phyloP scores from a whole-genome alignment of 768 basidiomycete species.

The Gautieria morchelliformis region DNA sequence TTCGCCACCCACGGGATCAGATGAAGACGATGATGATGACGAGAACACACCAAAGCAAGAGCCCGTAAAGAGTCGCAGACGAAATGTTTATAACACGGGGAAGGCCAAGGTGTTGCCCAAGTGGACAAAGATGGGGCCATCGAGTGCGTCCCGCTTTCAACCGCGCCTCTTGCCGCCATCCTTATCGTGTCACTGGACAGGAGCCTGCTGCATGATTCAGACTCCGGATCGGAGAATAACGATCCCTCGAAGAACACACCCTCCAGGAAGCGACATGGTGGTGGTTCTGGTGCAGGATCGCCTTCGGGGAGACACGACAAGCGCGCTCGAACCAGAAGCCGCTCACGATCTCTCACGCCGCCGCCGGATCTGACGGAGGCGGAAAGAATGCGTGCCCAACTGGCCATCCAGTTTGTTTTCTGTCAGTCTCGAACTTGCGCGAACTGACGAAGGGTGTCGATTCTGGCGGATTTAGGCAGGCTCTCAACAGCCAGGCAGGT shows the following conservation, averaged over 20 bases:
- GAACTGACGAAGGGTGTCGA: neutral
- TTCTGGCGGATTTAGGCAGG: slow-evolving; percentile 28
- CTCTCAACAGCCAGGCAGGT: slow-evolving; percentile 32
- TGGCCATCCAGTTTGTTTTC: slow-evolving; percentile 45
- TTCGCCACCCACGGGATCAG: slow-evolving; percentile 13
- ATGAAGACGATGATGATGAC: slow-evolving; percentile 18
- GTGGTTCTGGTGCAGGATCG: slow-evolving; percentile 23
- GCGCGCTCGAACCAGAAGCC: slow-evolving; percentile 42
- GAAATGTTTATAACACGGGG: neutral
- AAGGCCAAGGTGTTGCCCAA: neutral
- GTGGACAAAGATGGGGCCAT: slow-evolving; percentile 2
- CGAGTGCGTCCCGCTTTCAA: neutral
- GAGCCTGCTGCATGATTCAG: neutral
- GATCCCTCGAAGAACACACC: neutral
- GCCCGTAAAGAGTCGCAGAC: neutral
- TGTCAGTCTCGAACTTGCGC: neutral
- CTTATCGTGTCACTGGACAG: slow-evolving; percentile 3
- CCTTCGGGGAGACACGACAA: slow-evolving; percentile 37
- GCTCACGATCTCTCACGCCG: slow-evolving; percentile 67
- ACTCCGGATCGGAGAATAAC: neutral
- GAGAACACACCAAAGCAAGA: neutral
- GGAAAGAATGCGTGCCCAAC: slow-evolving; percentile 45
- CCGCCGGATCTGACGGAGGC: slow-evolving; percentile 52
- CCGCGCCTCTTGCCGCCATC: neutral
- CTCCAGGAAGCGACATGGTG: neutral